Evolutionary conservation across 257 asterid species (phyloP), one percentile per base, ranked within the genome.

Genomic region (Forsythia viridissima): DNA sequence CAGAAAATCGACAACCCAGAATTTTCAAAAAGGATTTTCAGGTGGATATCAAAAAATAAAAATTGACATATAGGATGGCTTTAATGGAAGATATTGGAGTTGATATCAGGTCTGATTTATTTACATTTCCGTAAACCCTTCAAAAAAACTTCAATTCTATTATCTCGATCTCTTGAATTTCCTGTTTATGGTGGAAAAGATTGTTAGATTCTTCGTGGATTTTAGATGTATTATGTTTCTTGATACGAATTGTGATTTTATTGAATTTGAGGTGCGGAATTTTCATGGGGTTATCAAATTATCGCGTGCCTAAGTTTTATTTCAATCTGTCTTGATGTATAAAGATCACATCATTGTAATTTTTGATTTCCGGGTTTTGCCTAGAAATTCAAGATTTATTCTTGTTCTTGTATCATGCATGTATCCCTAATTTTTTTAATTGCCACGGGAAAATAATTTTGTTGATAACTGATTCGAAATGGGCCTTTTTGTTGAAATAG

Each of bases 31-130:
- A 70, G 86, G 82, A 66, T 73, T 77, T 85, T 30, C 48, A 2
- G 76, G 67, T 38, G 65, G 82, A 69, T 51, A 46, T 39, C 63
- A 11, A n/a, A 55, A 55, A 36, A 20, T 76, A n/a, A 1, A n/a
- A 8, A 52, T 69, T 39, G 72, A 38, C 3, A 11, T 21, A 63
- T 30, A 10, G 6, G 39, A 78, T 78, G 85, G 83, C 79, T 51
- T 74, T 78, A 73, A 70, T 81, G 85, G 89, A 83, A 37, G 84
- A 86, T 79, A 76, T 81, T 6, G 85, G 86, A 41, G 84, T 76
- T 67, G 89, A 86, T 70, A 86, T 81, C 82, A 83, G 89, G 89
- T 86, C 6, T 24, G 84, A 40, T 74, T 61, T 80, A 40, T 71
- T 40, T 38, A 24, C 40, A 41, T 75, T 52, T 8, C 6, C 13